Evolutionary conservation across 768 basidiomycete species (phyloP).

Genomic region (Tricholoma matsutake): DNA sequence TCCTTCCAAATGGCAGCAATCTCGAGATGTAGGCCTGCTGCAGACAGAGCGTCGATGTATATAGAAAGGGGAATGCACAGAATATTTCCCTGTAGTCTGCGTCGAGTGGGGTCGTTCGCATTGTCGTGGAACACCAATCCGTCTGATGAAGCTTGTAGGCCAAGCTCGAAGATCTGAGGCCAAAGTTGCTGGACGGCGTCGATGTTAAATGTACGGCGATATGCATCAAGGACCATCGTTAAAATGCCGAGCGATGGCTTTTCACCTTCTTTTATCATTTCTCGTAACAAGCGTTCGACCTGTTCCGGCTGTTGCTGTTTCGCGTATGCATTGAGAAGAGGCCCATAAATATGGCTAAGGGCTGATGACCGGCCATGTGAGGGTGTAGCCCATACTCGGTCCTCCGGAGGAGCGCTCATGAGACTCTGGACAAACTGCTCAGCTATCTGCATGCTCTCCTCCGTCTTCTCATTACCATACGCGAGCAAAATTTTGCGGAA

Average conservation of each 20-base stretch:
- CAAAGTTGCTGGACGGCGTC: constrained; percentile 61
- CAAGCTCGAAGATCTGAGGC: constrained; percentile 64
- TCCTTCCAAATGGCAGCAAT: constrained; percentile 67
- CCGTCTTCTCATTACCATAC: constrained; percentile 48
- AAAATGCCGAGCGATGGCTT: constrained; percentile 58
- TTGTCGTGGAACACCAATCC: constrained; percentile 29
- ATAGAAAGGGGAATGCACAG: constrained; percentile 79
- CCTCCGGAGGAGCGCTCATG: constrained; percentile 31
- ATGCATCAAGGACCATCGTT: constrained; percentile 66
- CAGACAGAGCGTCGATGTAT: constrained; percentile 72
- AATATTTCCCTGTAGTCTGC: constrained; percentile 41
- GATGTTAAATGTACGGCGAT: constrained; percentile 56
- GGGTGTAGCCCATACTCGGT: constrained; percentile 37
- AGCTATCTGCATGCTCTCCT: constrained; percentile 55
- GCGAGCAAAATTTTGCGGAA: constrained; percentile 65
- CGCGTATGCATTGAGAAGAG: constrained; percentile 56
- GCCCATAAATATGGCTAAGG: constrained; percentile 55
- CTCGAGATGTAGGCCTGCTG: constrained; percentile 55
- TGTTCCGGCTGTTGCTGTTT: constrained; percentile 41
- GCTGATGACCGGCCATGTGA: constrained; percentile 38
- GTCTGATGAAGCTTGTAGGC: constrained; percentile 37
- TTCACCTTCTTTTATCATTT: constrained; percentile 52
- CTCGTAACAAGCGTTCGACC: constrained; percentile 53
- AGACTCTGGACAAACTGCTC: constrained; percentile 62
- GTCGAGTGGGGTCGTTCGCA: constrained; percentile 14